These are phyloP conservation scores for Diutina ranongensis DNA, from an alignment of 1,139 yeast genomes.

Conservation along the genomic window DNA sequence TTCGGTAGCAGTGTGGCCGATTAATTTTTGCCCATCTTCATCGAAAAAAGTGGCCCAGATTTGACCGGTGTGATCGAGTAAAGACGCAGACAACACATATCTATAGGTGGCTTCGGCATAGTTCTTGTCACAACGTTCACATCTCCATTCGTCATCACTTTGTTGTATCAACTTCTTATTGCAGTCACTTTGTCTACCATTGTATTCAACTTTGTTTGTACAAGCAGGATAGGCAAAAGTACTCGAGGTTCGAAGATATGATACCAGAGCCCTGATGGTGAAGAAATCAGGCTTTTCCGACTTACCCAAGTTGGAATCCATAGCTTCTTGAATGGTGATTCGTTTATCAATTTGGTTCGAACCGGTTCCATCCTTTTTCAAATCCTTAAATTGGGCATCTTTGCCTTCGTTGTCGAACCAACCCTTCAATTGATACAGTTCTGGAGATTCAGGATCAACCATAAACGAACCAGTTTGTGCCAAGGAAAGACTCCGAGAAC, in stretches of 20 bases:
- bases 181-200: conserved; percentile 28
- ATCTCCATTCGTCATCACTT: conserved; percentile 71
- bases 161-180: conserved; percentile 73
- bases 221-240: conserved; percentile 91
- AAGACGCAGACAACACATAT: conserved; percentile 60
- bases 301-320: conserved; percentile 59
- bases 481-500: conserved; percentile 76
- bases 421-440: conserved; percentile 80
- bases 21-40: conserved; percentile 59
- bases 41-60: conserved; percentile 85
- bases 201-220: conserved; percentile 32
- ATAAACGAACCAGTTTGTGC: conserved; percentile 67
- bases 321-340: conserved; percentile 56
- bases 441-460: conserved; percentile 80
- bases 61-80: conserved; percentile 73
- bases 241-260: conserved; percentile 52
- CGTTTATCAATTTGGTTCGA: conserved; percentile 29
- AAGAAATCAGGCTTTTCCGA: conserved; percentile 74
- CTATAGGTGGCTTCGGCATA: conserved; percentile 65
- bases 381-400: conserved; percentile 47
- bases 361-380: conserved; percentile 29
- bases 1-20: conserved; percentile 64
- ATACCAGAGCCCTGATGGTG: conserved; percentile 60
- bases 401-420: conserved; percentile 87
- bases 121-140: conserved; percentile 78